A percentile compares a stretch with the other conserved stretches of the same genome.
phyloP scores from a whole-genome alignment of 1,284 basidiomycete genomes.

The Rhodotorula sp. region DNA sequence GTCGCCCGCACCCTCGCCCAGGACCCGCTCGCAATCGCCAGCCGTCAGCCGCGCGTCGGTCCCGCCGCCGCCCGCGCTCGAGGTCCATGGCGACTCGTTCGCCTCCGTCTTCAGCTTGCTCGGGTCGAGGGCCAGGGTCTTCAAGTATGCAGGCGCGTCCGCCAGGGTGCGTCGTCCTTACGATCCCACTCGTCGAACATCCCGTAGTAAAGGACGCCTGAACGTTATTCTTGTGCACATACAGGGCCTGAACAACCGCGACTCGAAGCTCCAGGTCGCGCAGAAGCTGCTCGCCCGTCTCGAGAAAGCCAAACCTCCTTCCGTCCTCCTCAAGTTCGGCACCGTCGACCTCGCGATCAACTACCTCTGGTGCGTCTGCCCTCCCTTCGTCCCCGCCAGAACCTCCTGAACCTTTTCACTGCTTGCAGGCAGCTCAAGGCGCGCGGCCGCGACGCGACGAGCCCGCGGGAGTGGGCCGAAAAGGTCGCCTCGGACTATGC shows the following conservation, averaged over 20 bases:
- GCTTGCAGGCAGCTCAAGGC: conserved; percentile 26
- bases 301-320: not conserved
- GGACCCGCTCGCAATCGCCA: not conserved
- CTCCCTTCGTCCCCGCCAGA: too few relatives aligned
- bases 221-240: too few relatives aligned
- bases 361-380: conserved; percentile 19
- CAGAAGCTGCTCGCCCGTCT: conserved; percentile 5
- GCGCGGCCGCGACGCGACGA: not conserved
- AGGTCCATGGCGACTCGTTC: conserved; percentile 30
- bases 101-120: conserved; percentile 24
- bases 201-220: too few relatives aligned
- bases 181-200: too few relatives aligned
- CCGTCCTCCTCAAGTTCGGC: conserved; percentile 23
- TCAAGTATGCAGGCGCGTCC: conserved; percentile 27
- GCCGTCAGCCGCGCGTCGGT: not conserved
- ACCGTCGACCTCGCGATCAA: conserved; percentile 25
- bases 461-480: conserved; percentile 9
- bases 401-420: rapidly evolving
- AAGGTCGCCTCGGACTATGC: conserved; percentile 13
- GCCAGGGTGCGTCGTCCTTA: conserved; percentile 11
- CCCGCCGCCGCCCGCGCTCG: not conserved
- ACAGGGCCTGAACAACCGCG: conserved; percentile 30
- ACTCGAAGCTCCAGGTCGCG: conserved; percentile 9
- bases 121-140: not conserved
- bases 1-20: not conserved